These are phyloP conservation scores for Saccharomyces hybrid DNA, from an alignment of 1,139 yeast genomes.

Conservation along the genomic window DNA sequence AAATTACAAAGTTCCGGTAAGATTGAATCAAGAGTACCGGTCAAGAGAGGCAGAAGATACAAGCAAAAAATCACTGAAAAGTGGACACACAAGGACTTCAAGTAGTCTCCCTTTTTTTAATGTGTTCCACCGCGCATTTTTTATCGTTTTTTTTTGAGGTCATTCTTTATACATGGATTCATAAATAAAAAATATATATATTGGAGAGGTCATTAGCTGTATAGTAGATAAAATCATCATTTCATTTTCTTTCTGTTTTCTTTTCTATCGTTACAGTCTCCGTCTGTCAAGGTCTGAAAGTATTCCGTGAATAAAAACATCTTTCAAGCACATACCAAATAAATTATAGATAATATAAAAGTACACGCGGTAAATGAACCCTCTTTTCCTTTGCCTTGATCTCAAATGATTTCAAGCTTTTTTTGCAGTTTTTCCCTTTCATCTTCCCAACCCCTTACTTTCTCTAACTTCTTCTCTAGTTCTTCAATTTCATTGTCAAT, in stretches of 20 bases:
- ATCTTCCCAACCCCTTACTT: slow-evolving; percentile 45
- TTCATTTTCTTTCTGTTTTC: not conserved
- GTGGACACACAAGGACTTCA: slow-evolving; percentile 87
- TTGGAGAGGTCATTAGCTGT: not conserved
- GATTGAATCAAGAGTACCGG: slow-evolving; percentile 75
- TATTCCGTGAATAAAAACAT: not conserved
- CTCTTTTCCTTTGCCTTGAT: not conserved
- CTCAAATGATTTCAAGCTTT: slow-evolving; percentile 19
- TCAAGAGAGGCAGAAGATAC: slow-evolving; percentile 56
- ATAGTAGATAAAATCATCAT: not conserved
- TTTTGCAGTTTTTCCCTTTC: slow-evolving; percentile 37
- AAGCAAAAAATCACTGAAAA: slow-evolving; percentile 75
- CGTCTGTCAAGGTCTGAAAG: not conserved
- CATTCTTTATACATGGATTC: slow-evolving; percentile 1
- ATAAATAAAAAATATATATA: not conserved
- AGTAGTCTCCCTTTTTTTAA: slow-evolving; percentile 32
- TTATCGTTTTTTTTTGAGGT: not conserved
- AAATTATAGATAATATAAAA: not conserved
- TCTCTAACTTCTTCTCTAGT: slow-evolving; percentile 46
- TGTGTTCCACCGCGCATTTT: not conserved
- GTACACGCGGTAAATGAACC: not conserved
- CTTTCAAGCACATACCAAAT: not conserved
- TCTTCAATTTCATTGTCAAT: slow-evolving; percentile 62
- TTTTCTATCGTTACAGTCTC: not conserved
- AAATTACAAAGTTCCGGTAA: slow-evolving; percentile 77